Conservation (phyloP, 352 stramenopile genomes). For the Phytophthora uliginosa region DNA sequence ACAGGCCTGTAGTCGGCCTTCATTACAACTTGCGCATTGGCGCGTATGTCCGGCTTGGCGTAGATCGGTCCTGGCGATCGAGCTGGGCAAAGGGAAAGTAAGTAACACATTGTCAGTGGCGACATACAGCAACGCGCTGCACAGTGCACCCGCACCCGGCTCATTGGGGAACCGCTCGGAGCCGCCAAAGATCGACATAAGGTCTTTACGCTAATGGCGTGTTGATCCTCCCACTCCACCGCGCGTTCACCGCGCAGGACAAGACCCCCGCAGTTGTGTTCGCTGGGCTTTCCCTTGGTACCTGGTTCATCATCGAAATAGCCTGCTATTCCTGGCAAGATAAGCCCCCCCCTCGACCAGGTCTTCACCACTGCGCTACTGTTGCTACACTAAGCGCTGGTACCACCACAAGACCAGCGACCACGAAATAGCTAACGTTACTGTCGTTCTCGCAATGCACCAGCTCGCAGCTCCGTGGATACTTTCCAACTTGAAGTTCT, state of each 20-base stretch:
- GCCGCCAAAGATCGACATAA: conserved; percentile 87
- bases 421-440: background rate
- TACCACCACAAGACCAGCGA: background rate
- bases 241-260: background rate
- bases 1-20: conserved; percentile 75
- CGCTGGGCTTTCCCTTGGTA: background rate
- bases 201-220: conserved; percentile 1
- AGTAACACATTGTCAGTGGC: background rate
- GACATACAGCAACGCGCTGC: background rate
- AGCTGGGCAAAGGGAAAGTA: conserved; percentile 24
- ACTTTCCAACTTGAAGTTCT: conserved; percentile 6
- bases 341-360: background rate
- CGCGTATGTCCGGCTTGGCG: conserved; percentile 59
- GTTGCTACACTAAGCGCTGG: background rate
- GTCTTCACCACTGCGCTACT: background rate
- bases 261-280: conserved; percentile 5
- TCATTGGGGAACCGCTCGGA: conserved; percentile 83
- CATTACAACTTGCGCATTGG: conserved; percentile 77
- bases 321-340: conserved; percentile 29
- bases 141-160: conserved; percentile 46
- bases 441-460: background rate
- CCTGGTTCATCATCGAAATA: conserved; percentile 34
- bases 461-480: too few relatives aligned
- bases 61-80: conserved; percentile 86
- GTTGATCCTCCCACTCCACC: background rate